phyloP scores from a whole-genome alignment of 352 stramenopile species.

The Phytopythium montanum region DNA sequence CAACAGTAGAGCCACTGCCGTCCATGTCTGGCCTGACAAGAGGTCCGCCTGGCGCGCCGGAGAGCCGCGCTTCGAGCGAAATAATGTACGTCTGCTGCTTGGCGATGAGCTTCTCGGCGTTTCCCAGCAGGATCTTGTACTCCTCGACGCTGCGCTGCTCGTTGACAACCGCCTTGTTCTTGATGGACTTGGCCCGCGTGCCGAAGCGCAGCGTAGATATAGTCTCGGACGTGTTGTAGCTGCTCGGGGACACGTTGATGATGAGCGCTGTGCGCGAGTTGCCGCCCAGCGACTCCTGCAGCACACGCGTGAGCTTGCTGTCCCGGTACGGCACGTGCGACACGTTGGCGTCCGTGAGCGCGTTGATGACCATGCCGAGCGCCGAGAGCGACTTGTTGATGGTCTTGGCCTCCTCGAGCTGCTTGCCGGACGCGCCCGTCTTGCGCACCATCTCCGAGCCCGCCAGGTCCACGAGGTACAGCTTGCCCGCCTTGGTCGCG shows the following conservation, averaged over 20 bases:
- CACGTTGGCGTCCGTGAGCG: conserved; percentile 78
- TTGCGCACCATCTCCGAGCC: conserved; percentile 95
- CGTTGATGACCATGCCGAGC: conserved; percentile 94
- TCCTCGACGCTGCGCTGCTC: conserved; percentile 89
- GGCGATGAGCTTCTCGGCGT: conserved; percentile 77
- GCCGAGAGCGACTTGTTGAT: conserved; percentile 96
- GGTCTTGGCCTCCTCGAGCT: conserved; percentile 94
- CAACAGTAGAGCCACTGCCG: conserved; percentile 4
- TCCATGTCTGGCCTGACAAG: neutral
- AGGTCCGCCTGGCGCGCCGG: conserved; percentile 14
- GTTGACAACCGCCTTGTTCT: conserved; percentile 95
- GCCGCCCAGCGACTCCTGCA: conserved; percentile 92
- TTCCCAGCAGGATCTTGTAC: conserved; percentile 82
- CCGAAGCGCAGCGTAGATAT: conserved; percentile 91
- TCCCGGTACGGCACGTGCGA: conserved; percentile 90
- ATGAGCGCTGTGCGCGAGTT: conserved; percentile 94
- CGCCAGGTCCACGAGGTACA: conserved; percentile 93
- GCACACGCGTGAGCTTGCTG: conserved; percentile 89
- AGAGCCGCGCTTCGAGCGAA: conserved; percentile 60
- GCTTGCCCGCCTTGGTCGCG: conserved; percentile 85
- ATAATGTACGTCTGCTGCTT: conserved; percentile 85
- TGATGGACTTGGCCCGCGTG: conserved; percentile 91
- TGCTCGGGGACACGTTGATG: conserved; percentile 89
- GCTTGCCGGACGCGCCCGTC: conserved; percentile 84
- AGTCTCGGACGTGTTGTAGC: conserved; percentile 90